Evolutionary conservation across 495 filamentous ascomycete species (phyloP).

Genomic region (Xylaria telfairii): DNA sequence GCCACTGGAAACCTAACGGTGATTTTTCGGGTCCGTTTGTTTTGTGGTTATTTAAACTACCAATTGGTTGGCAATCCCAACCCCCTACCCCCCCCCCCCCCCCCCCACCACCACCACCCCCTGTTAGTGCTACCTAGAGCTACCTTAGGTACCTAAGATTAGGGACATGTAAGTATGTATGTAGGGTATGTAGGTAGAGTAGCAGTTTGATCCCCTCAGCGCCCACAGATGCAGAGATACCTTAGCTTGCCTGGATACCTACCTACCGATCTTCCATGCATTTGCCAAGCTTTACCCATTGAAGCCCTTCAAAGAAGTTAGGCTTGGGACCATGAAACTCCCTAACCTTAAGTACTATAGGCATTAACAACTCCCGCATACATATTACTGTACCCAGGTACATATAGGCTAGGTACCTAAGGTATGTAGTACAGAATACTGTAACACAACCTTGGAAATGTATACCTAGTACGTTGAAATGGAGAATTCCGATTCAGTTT

Average conservation of each 20-base stretch:
- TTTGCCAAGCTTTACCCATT: slow-evolving; percentile 8
- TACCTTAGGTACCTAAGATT: too few relatives aligned
- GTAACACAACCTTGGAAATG: not conserved
- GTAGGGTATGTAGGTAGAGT: not conserved
- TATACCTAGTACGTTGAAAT: not conserved
- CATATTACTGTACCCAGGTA: too few relatives aligned
- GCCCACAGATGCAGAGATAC: not conserved
- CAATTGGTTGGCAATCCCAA: too few relatives aligned
- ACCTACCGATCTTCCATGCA: not conserved
- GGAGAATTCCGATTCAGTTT: not conserved
- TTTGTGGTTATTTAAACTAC: too few relatives aligned
- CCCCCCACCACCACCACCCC: too few relatives aligned
- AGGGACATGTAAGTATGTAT: not conserved
- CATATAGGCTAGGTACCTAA: too few relatives aligned
- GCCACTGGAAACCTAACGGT: not conserved
- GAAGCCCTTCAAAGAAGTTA: not conserved
- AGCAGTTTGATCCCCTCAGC: slow-evolving; percentile 1
- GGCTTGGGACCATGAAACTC: slow-evolving; percentile 2
- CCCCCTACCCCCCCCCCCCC: too few relatives aligned
- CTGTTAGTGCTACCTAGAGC: not conserved
- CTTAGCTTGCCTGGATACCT: not conserved
- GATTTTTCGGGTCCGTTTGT: not conserved
- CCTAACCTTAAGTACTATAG: not conserved
- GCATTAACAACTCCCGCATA: slow-evolving; percentile 1
- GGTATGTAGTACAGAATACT: too few relatives aligned